Percentiles rank a stretch among this genome's conserved stretches.
phyloP scores from a whole-genome alignment of 257 asterid species.

The Solanum pimpinellifolium region DNA sequence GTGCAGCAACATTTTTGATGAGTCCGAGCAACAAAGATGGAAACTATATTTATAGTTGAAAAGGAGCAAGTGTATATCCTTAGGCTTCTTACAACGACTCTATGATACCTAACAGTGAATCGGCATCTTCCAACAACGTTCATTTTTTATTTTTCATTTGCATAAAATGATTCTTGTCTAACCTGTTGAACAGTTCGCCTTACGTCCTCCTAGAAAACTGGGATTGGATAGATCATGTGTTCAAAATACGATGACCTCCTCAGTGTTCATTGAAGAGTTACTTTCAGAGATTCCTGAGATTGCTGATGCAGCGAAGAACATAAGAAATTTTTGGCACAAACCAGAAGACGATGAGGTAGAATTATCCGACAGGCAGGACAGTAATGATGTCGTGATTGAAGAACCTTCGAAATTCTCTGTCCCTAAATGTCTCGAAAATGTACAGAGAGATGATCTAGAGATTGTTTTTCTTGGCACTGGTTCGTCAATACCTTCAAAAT shows the following conservation, averaged over 20 bases:
- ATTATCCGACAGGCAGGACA: not conserved
- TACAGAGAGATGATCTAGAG: constrained; percentile 74
- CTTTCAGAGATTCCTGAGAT: constrained; percentile 79
- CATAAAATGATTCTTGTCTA: not conserved
- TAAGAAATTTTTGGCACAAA: constrained; percentile 35
- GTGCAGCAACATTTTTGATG: not conserved
- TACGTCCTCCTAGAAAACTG: constrained; percentile 71
- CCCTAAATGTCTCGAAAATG: constrained; percentile 65
- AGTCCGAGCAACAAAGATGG: not conserved
- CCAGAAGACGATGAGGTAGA: constrained; percentile 3
- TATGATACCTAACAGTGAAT: not conserved
- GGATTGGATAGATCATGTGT: constrained; percentile 66
- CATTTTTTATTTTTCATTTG: not conserved
- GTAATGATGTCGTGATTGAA: constrained; percentile 20
- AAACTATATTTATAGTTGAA: not conserved
- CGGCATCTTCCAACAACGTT: not conserved
- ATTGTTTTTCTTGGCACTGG: constrained; percentile 97
- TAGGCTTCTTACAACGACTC: not conserved
- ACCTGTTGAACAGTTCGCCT: constrained; percentile 37
- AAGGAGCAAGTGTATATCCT: not conserved
- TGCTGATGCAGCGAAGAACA: constrained; percentile 42
- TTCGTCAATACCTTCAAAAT: constrained; percentile 92
- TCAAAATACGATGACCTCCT: constrained; percentile 36
- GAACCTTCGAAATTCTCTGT: constrained; percentile 51
- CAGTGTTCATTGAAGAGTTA: constrained; percentile 50